Base-by-base conservation (phyloP, 2,329 filamentous ascomycete genomes). In the Beauveria medogensis region DNA sequence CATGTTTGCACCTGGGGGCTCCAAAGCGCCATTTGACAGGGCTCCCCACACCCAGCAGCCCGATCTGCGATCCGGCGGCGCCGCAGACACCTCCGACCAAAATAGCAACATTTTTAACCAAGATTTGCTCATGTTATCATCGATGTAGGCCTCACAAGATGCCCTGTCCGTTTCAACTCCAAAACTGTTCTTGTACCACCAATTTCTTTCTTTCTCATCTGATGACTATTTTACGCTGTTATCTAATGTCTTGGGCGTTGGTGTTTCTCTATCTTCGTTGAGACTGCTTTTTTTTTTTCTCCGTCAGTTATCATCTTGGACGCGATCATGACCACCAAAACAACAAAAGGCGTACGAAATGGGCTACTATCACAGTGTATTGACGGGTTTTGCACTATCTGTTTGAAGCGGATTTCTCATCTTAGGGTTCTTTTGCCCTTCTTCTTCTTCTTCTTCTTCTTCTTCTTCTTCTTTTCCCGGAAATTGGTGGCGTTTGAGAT, bases 251-350 rank as follows among this genome's bases (percentile, higher is more conserved):
- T 24, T 46, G 41, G 50, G 50, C 9, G 30, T 52, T 40, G 50
- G 50, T 40, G 24, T 30, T 37, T 22, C 34, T 37, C 34, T 37
- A 3, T 37, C 16, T 5, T 6, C 14, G 34, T 37, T 16, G 34
- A 37, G 28, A 30, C 8, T 28, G 6, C 12, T 14, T 14, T 34
- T 3, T 40, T 40, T n/a, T 37, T 43, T 41, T 40, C 7, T 43
- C 16, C 22, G 3, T n/a, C 18, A 37, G 34, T 37, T 46, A 14
- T 34, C 24, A 18, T 48, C 26, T 34, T 53, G n/a, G 22, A 60
- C 41, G 58, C 30, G 58, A 55, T 12, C 58, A 60, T 50, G 58
- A 60, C 50, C 50, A 54, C 41, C 41, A 48, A 53, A 43, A 43
- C 12, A 40, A 24, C n/a, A 43, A 54, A 54, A 30, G n/a, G 37